These are phyloP conservation scores for Cladophialophora carrionii DNA, from an alignment of 2,329 filamentous ascomycete genomes.

Conservation along the genomic window DNA sequence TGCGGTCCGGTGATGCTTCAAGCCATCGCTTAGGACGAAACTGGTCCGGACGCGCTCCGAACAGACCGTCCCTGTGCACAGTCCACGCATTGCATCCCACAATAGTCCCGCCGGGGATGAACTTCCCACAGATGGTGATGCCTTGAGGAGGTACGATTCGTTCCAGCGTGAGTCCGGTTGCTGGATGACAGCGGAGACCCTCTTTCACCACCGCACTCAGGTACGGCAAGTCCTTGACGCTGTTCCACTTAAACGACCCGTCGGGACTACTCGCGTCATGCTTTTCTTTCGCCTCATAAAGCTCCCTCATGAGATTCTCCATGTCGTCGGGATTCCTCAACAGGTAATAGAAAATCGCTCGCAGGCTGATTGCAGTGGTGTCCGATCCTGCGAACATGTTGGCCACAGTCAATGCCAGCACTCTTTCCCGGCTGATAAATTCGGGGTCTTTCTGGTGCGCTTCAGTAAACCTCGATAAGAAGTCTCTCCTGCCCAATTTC, in stretches of 20 bases:
- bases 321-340: conserved; percentile 60
- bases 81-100: conserved; percentile 43
- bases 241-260: conserved; percentile 54
- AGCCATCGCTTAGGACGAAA: conserved; percentile 69
- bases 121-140: conserved; percentile 27
- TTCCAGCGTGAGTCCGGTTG: conserved; percentile 37
- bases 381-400: conserved; percentile 69
- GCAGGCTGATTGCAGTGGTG: conserved; percentile 74
- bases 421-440: conserved; percentile 26
- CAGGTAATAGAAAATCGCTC: conserved; percentile 72
- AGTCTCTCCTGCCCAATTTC: conserved; percentile 32
- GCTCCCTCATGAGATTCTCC: conserved; percentile 20
- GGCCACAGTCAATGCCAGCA: conserved; percentile 26
- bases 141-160: conserved; percentile 35
- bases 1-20: conserved; percentile 49
- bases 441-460: conserved; percentile 34
- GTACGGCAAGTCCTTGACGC: conserved; percentile 40
- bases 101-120: conserved; percentile 23
- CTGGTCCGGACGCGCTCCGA: conserved; percentile 44
- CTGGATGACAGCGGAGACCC: conserved; percentile 41
- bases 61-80: conserved; percentile 49
- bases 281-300: conserved; percentile 46
- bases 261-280: neutral
- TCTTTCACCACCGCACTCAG: conserved; percentile 45
- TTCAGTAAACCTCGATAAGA: conserved; percentile 41